These are phyloP conservation scores for Spathaspora boniae DNA, from an alignment of 805 yeast genomes.

Conservation along the genomic window DNA sequence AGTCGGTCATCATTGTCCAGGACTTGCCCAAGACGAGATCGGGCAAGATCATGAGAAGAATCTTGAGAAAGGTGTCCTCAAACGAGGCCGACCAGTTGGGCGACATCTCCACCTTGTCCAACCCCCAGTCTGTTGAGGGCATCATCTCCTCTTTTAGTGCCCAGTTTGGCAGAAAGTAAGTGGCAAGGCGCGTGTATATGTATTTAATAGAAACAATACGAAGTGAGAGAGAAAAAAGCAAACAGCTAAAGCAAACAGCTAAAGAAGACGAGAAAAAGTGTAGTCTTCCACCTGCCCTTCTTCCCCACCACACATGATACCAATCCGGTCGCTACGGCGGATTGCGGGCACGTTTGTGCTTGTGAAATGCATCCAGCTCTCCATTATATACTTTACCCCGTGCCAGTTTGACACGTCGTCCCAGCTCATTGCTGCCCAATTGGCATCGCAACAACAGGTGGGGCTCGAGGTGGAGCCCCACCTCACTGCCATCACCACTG, in stretches of 20 bases:
- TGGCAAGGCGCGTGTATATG: neutral
- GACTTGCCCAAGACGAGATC: conserved; percentile 86
- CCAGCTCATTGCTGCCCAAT: conserved; percentile 25
- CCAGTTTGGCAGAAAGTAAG: conserved; percentile 41
- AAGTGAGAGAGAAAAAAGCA: neutral
- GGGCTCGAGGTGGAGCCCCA: no score
- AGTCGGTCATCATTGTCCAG: conserved; percentile 63
- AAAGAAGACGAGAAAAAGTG: conserved; percentile 1
- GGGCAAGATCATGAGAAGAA: conserved; percentile 86
- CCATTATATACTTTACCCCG: conserved; percentile 38
- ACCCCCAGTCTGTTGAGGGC: conserved; percentile 69
- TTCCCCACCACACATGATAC: no score
- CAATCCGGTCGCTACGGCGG: conserved; percentile 13
- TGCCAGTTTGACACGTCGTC: conserved; percentile 50
- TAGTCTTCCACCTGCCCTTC: no score
- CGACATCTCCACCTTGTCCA: conserved; percentile 72
- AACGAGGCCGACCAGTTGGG: conserved; percentile 80
- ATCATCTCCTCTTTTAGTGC: conserved; percentile 46
- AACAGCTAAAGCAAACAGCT: neutral
- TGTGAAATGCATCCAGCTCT: conserved; percentile 36
- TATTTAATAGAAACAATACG: conserved; percentile 2
- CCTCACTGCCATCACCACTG: neutral
- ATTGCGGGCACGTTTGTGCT: conserved; percentile 22
- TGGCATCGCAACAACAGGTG: conserved; percentile 1
- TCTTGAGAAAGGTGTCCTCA: conserved; percentile 70